Base-by-base conservation (phyloP, 306 rosid genomes). In the Trifolium subterraneum region DNA sequence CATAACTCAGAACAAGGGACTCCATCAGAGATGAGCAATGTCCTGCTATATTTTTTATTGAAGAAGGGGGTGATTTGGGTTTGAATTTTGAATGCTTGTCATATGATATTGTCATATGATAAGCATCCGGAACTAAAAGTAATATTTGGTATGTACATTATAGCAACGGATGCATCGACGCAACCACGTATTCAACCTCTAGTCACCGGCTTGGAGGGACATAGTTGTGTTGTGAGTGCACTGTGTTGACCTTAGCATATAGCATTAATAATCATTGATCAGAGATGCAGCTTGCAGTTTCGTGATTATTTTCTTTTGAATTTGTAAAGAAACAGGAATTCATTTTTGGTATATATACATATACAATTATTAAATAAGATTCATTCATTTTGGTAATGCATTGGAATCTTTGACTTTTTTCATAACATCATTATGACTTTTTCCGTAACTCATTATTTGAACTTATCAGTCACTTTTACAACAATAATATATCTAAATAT, bases 191-290 rank as follows among this genome's bases (percentile, higher is more conserved):
- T 55, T 16, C 35, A 70, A 48, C 69, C 78, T 71, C 25, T 45
- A 3, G 36, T 56, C 74, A 25, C 39, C 52, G 67, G 74, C 54
- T 70, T 52, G 62, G 18, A 75, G 73, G 73, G 64, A 66, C 48
- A 42, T 23, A 20, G 25, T 63, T 48, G 68, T 56, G 54, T 62
- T 60, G 50, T 64, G 76, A 38, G 25, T 33, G 64, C 52, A 23
- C 58, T 56, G 65, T 36, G 68, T 64, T 67, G 65, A 79, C 61
- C 73, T 41, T 64, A 25, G 67, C 71, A 60, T 60, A 15, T 64
- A 25, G 61, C 71, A 68, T 50, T 20, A 19, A 61, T 51, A 51
- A 20, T 66, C 31, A 13, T 47, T 50, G 51, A 19, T 71, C 44
- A 19, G 22, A 62, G 45, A 41, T 74, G 68, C 54, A 42, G 16